Evolutionary conservation across 306 rosid genomes (phyloP).

Genomic region (Ceratonia siliqua): DNA sequence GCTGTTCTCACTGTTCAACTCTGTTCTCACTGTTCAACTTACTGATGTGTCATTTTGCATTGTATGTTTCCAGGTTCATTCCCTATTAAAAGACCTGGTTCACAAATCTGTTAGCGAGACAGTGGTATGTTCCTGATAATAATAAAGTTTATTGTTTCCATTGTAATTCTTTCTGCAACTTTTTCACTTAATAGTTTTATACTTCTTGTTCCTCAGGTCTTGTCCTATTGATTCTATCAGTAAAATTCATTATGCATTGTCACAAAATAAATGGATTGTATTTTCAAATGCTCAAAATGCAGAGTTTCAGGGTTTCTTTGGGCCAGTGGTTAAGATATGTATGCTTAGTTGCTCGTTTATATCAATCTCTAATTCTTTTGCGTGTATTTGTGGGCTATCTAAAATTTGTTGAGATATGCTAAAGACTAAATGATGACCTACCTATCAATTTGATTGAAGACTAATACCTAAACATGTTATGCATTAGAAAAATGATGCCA

Average conservation of each 20-base stretch:
- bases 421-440: no score
- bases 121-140: conserved; percentile 48
- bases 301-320: not conserved
- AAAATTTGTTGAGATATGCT: not conserved
- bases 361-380: not conserved
- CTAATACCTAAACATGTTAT: not conserved
- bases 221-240: not conserved
- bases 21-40: not conserved
- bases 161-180: conserved; percentile 1
- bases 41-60: conserved; percentile 26
- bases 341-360: not conserved
- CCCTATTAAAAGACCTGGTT: conserved; percentile 70
- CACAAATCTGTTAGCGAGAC: conserved; percentile 86
- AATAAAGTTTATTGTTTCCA: conserved; percentile 17
- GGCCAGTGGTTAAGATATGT: not conserved
- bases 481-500: not conserved
- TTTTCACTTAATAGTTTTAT: not conserved
- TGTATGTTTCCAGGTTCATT: conserved; percentile 63
- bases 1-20: not conserved
- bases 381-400: not conserved
- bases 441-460: not conserved
- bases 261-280: not conserved
- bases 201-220: conserved; percentile 16
- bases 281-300: not conserved
- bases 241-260: not conserved